Conservation (phyloP, 768 basidiomycete genomes). For the Scleroderma citrinum region DNA sequence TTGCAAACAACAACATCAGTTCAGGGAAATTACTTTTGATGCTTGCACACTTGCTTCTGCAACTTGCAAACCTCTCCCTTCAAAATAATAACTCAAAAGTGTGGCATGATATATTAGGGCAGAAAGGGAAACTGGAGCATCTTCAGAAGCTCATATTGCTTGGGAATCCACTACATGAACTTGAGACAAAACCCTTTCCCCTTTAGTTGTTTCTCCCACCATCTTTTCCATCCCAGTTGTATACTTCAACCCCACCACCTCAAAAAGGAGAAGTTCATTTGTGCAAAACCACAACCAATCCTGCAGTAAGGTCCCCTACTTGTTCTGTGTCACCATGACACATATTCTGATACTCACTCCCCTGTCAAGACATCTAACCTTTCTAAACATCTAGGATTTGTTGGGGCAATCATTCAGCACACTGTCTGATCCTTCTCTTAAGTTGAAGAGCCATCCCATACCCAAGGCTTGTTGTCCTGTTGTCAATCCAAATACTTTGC, state of each 20-base stretch:
- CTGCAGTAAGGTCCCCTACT: constrained; percentile 42
- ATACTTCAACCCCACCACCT: constrained; percentile 48
- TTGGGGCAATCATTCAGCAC: constrained; percentile 61
- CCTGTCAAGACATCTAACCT: constrained; percentile 46
- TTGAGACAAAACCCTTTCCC: constrained; percentile 44
- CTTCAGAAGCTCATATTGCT: constrained; percentile 68
- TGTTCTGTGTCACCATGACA: too few species aligned
- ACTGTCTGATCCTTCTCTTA: constrained; percentile 30
- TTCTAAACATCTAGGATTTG: constrained; percentile 56
- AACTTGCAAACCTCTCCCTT: constrained; percentile 71
- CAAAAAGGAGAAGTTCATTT: constrained; percentile 14
- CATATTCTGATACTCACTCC: constrained; percentile 7
- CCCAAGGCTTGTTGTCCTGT: constrained; percentile 47
- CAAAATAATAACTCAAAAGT: constrained; percentile 71
- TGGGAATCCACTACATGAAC: constrained; percentile 70
- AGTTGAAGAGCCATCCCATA: constrained; percentile 35
- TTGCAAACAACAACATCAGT: constrained; percentile 72
- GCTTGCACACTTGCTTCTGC: constrained; percentile 71
- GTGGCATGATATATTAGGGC: constrained; percentile 59
- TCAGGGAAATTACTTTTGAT: constrained; percentile 53
- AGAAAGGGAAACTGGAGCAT: constrained; percentile 51
- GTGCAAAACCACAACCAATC: constrained; percentile 42
- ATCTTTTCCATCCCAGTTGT: constrained; percentile 47
- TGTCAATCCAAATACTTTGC: constrained; percentile 38
- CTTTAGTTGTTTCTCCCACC: constrained; percentile 45